Evolutionary conservation across 2,329 filamentous ascomycete genomes (phyloP), one percentile per base, ranked within the genome.

Genomic region (Macrophomina phaseolina): DNA sequence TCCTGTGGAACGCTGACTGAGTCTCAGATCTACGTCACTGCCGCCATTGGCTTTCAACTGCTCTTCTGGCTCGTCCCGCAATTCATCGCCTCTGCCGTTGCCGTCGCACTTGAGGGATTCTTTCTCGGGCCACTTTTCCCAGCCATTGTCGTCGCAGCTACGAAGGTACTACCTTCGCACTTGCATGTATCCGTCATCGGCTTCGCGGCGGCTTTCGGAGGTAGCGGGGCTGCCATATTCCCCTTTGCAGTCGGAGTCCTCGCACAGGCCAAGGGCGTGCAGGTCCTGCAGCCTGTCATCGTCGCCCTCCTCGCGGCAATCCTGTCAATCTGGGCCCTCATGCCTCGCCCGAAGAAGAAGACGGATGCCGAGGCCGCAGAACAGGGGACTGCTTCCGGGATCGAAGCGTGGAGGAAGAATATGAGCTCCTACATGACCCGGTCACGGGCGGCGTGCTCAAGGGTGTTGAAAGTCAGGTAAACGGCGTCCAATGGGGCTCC

Each of bases 201-300:
- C 3, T 69, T 71, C 36, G 60, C 67, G 12, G 68, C 69, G 1
- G 70, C 70, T 12, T 36, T 71, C 14, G 70, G 70, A 1, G 69
- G 68, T 32, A 67, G 68, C 36, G 70, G 70, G 46, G 70, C 68
- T 6, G 69, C 69, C 1, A 73, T 89, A 16, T 64, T 71, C 8
- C 70, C 70, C 1, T 71, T 71, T 40, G 67, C 66, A 23, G 69
- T 70, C 14, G 70, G 70, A n/a, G 70, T 67, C 8, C 64, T 71
- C 28, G 69, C 70, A 2, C 81, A 86, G 69, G 81, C 76, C 51
- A 83, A 81, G 67, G 86, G 87, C 0, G 86, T 89, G 0, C 74
- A 81, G 67, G 85, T 86, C 2, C 73, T 89, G 68, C 86, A 89
- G 73, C 86, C 87, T 3, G 81, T 88, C 18, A 77, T 86, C 7